phyloP scores from a whole-genome alignment of 2,329 filamentous ascomycete genomes.

The Aspergillus candidus region DNA sequence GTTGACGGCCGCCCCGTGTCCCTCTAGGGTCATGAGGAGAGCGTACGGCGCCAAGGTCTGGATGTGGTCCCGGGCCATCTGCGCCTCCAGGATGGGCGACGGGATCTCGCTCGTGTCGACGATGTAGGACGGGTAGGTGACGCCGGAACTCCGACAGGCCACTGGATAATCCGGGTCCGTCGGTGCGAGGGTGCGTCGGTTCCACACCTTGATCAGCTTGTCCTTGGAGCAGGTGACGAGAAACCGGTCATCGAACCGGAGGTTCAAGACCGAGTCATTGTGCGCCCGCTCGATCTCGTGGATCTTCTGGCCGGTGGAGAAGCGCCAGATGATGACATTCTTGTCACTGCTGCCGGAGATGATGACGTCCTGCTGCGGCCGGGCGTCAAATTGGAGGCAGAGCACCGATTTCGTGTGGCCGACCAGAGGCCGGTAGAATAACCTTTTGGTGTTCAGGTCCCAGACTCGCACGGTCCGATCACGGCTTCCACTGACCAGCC shows the following conservation, averaged over 20 bases:
- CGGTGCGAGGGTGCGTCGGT: constrained; percentile 59
- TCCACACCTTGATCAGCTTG: constrained; percentile 95
- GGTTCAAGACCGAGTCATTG: constrained; percentile 83
- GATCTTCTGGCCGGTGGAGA: constrained; percentile 80
- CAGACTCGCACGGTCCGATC: constrained; percentile 85
- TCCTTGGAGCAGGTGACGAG: constrained; percentile 97
- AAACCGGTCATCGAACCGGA: constrained; percentile 85
- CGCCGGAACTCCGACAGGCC: constrained; percentile 37
- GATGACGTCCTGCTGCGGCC: constrained; percentile 82
- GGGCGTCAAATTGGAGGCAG: constrained; percentile 90
- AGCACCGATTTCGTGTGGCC: constrained; percentile 84
- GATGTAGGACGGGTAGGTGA: constrained; percentile 49
- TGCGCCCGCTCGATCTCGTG: constrained; percentile 73
- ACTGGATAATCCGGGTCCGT: constrained; percentile 42
- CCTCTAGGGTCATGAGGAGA: constrained; percentile 71
- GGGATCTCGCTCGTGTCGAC: constrained; percentile 43
- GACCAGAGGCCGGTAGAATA: constrained; percentile 65
- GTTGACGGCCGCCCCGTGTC: constrained; percentile 88
- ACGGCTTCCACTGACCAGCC: constrained; percentile 86
- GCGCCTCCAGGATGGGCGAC: constrained; percentile 38
- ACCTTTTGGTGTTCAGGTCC: constrained; percentile 74
- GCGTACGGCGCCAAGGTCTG: constrained; percentile 58
- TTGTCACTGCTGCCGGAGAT: constrained; percentile 92
- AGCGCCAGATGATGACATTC: constrained; percentile 84
- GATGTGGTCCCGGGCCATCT: constrained; percentile 37